Conservation (phyloP, 2,329 filamentous ascomycete species). For the Cladophialophora psammophila region DNA sequence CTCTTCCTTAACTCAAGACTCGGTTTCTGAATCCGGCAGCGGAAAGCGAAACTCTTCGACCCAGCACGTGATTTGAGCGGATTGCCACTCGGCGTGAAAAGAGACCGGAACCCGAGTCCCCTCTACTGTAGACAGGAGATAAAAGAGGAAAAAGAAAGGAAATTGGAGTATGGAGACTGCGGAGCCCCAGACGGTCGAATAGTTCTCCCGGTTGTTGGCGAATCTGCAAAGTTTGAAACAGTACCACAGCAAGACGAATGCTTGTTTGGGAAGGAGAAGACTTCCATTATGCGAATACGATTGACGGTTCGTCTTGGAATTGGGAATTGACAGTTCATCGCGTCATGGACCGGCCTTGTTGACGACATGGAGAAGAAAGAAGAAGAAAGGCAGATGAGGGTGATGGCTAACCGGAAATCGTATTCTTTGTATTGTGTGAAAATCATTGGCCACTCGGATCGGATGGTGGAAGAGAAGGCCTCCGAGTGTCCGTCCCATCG, state of each 20-base stretch:
- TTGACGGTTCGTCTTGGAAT: not conserved
- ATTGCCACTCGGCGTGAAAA: slow-evolving; percentile 4
- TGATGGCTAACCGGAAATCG: slow-evolving; percentile 4
- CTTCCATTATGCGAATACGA: not conserved
- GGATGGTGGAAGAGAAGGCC: slow-evolving; percentile 6
- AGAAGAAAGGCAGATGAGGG: not conserved
- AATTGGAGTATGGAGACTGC: not conserved
- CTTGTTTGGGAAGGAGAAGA: not conserved
- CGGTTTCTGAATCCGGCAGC: too few species aligned
- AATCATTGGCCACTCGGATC: slow-evolving; percentile 14
- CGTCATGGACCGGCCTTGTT: not conserved
- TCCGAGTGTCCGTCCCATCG: slow-evolving; percentile 2
- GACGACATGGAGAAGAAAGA: not conserved
- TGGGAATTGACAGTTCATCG: not conserved
- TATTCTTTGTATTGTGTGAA: not conserved
- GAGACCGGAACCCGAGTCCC: not conserved
- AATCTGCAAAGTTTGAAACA: not conserved
- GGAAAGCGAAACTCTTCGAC: too few species aligned
- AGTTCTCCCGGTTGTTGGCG: not conserved
- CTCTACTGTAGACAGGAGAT: too few species aligned
- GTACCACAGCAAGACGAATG: not conserved
- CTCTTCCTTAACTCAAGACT: too few species aligned
- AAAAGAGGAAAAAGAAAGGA: not conserved
- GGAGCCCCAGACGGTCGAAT: not conserved
- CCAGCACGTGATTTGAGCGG: not conserved